Percentiles rank a stretch among this genome's conserved stretches.
Evolutionary conservation across 2,329 filamentous ascomycete genomes (phyloP).

Genomic region (Blumeria graminis): DNA sequence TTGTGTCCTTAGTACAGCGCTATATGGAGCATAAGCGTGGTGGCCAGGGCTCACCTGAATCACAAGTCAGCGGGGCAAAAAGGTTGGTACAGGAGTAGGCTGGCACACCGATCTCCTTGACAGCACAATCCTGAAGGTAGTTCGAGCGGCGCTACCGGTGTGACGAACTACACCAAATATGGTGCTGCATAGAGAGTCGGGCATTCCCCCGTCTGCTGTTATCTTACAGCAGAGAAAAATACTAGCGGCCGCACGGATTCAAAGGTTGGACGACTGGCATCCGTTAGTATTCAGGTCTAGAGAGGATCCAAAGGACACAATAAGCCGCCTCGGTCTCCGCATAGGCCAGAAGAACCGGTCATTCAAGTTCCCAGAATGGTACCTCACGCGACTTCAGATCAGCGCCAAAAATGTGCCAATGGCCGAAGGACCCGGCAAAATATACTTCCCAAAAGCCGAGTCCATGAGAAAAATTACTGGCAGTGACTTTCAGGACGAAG

Average conservation of each 20-base stretch:
- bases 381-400: neutral
- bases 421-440: no score
- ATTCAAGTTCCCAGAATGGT: neutral
- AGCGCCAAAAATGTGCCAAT: no score
- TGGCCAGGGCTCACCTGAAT: neutral
- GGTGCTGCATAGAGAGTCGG: neutral
- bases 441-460: no score
- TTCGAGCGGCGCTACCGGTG: neutral
- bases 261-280: neutral
- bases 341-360: neutral
- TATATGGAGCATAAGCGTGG: neutral
- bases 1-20: neutral
- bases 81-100: neutral
- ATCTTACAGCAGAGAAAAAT: neutral
- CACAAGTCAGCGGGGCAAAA: neutral
- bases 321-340: neutral
- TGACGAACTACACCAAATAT: neutral
- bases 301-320: neutral
- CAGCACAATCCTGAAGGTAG: neutral
- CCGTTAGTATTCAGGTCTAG: neutral
- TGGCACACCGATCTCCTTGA: neutral
- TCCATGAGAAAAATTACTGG: no score
- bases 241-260: neutral
- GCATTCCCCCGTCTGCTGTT: neutral
- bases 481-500: no score